Conservation (phyloP, 164 flowering plant genomes). For the Nymphaea thermarum region DNA sequence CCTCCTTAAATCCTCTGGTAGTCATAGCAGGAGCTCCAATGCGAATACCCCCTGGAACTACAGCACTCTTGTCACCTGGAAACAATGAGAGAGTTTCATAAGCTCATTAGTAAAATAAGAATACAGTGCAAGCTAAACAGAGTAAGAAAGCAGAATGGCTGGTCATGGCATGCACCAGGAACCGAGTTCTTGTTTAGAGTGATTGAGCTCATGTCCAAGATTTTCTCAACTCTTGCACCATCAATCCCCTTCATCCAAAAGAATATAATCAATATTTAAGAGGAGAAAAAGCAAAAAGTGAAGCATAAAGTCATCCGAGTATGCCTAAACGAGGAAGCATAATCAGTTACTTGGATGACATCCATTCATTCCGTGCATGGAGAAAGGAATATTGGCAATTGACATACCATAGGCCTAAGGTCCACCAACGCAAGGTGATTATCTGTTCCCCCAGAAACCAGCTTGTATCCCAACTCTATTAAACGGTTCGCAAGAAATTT, state of each 20-base stretch:
- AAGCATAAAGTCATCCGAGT: not conserved
- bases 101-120: no score
- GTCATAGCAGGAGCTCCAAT: conserved; percentile 98
- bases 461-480: conserved; percentile 59
- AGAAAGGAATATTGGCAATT: not conserved
- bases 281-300: not conserved
- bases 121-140: not conserved
- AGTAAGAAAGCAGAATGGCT: not conserved
- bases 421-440: conserved; percentile 91
- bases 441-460: conserved; percentile 95
- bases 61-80: conserved; percentile 80
- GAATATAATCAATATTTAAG: not conserved
- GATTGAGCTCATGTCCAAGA: conserved; percentile 82
- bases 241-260: conserved; percentile 43
- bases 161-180: conserved; percentile 41
- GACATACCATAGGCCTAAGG: conserved; percentile 68
- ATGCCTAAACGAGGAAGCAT: no score
- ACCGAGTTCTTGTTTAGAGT: conserved; percentile 94
- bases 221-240: conserved; percentile 88
- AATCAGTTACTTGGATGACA: no score
- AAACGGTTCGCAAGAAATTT: conserved; percentile 65
- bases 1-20: conserved; percentile 70
- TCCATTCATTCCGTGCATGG: not conserved
- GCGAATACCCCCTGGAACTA: conserved; percentile 88
- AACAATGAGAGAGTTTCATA: not conserved